Percentiles rank a stretch among this genome's conserved stretches.
Evolutionary conservation across 2,329 filamentous ascomycete species (phyloP).

Genomic region (Hypomyces rosellus): DNA sequence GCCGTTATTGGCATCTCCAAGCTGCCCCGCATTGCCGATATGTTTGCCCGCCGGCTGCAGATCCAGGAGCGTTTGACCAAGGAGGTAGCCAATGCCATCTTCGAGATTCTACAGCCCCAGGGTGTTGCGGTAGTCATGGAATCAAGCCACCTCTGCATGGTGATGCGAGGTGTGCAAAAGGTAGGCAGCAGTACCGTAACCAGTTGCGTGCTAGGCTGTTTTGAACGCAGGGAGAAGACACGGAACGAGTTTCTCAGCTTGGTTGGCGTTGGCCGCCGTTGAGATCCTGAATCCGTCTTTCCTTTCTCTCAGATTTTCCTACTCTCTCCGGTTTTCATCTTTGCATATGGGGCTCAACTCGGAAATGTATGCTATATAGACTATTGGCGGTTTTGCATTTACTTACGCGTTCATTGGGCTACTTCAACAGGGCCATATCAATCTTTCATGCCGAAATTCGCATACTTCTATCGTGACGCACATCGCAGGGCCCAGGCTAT

Average conservation of each 20-base stretch:
- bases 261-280: conserved; percentile 34
- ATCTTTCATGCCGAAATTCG: too few species aligned
- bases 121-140: conserved; percentile 98
- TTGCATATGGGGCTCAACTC: too few species aligned
- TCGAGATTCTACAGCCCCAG: conserved; percentile 86
- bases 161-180: conserved; percentile 97
- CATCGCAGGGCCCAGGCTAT: too few species aligned
- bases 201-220: conserved; percentile 94
- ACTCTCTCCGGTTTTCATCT: too few species aligned
- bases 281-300: background rate
- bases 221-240: conserved; percentile 88
- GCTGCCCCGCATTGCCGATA: conserved; percentile 89
- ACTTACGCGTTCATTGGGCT: too few species aligned
- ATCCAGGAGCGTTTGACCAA: conserved; percentile 96
- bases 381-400: too few species aligned
- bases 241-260: conserved; percentile 92
- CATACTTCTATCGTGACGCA: too few species aligned
- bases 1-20: conserved; percentile 94
- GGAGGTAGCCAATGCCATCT: conserved; percentile 89
- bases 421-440: too few species aligned
- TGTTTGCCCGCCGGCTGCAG: conserved; percentile 90
- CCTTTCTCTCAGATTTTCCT: too few species aligned
- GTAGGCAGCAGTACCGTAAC: conserved; percentile 82
- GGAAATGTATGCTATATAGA: too few species aligned
- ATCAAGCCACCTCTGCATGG: conserved; percentile 94